Evolutionary conservation across 192 early-diverging fungal species (phyloP).

Genomic region (Gigaspora rosea): DNA sequence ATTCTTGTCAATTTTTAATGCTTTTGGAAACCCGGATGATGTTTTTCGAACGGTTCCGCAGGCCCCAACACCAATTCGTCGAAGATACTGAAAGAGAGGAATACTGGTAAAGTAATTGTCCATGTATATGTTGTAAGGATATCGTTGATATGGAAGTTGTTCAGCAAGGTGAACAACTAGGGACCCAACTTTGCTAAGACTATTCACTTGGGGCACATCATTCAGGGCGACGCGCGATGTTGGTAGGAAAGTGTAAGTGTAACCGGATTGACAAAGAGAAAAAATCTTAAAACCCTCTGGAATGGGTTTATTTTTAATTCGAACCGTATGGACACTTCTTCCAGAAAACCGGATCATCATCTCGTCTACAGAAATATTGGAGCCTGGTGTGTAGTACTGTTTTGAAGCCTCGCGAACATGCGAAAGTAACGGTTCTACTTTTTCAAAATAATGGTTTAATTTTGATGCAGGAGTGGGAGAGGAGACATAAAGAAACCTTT

Average conservation of each 20-base stretch:
- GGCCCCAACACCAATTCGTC: not conserved
- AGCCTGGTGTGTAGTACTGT: too few relatives aligned
- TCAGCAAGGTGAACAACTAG: not conserved
- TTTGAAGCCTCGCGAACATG: not conserved
- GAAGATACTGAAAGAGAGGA: not conserved
- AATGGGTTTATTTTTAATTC: not conserved
- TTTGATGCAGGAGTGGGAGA: not conserved
- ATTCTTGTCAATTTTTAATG: not conserved
- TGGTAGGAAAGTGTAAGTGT: not conserved
- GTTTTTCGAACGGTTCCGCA: not conserved
- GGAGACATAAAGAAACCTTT: not conserved
- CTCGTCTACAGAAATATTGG: too few relatives aligned
- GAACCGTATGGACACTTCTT: not conserved
- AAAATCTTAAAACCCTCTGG: not conserved
- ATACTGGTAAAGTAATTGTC: not conserved
- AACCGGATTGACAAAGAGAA: not conserved
- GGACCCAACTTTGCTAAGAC: not conserved
- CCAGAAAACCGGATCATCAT: not conserved
- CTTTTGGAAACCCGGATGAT: not conserved
- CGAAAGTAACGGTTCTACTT: not conserved
- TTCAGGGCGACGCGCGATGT: not conserved
- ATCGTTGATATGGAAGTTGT: not conserved
- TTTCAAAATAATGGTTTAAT: not conserved
- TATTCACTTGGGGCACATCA: not conserved
- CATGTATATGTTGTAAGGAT: not conserved